These are phyloP conservation scores for Inga oerstediana DNA, from an alignment of 306 rosid species.

Conservation along the genomic window DNA sequence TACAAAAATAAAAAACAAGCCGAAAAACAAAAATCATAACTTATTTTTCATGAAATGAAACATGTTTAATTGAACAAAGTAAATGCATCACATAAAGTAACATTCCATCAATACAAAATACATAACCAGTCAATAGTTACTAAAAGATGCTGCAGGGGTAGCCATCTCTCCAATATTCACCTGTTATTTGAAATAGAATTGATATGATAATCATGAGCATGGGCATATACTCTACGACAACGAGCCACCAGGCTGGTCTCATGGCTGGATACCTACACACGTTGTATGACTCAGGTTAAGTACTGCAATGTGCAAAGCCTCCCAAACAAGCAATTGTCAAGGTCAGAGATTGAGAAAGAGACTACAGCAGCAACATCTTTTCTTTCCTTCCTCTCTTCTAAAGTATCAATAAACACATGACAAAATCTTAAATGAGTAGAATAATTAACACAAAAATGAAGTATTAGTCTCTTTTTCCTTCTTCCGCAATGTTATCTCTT, in stretches of 20 bases:
- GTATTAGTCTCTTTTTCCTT: background rate
- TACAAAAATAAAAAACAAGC: background rate
- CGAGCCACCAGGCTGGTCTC: conserved; percentile 91
- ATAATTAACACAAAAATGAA: conserved; percentile 16
- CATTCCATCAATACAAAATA: conserved; percentile 12
- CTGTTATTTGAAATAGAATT: conserved; percentile 98
- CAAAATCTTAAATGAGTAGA: conserved; percentile 10
- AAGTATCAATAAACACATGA: conserved; percentile 10
- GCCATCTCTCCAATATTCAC: conserved; percentile 44
- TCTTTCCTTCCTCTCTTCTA: conserved; percentile 14
- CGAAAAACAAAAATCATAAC: background rate
- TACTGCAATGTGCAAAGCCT: conserved; percentile 17
- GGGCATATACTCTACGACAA: conserved; percentile 98
- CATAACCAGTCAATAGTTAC: conserved; percentile 19
- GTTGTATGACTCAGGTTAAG: conserved; percentile 38
- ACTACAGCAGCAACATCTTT: conserved; percentile 1
- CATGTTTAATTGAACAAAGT: background rate
- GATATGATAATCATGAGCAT: conserved; percentile 99
- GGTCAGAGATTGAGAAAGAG: conserved; percentile 18
- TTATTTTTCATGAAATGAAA: background rate
- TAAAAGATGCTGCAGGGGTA: background rate
- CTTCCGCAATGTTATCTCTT: background rate
- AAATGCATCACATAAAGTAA: conserved; percentile 19
- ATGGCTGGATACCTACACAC: conserved; percentile 84
- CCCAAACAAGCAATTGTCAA: conserved; percentile 18